Evolutionary conservation across 2,329 filamentous ascomycete species (phyloP), one percentile per base, ranked within the genome.

Genomic region (Pseudomassariella vexata): DNA sequence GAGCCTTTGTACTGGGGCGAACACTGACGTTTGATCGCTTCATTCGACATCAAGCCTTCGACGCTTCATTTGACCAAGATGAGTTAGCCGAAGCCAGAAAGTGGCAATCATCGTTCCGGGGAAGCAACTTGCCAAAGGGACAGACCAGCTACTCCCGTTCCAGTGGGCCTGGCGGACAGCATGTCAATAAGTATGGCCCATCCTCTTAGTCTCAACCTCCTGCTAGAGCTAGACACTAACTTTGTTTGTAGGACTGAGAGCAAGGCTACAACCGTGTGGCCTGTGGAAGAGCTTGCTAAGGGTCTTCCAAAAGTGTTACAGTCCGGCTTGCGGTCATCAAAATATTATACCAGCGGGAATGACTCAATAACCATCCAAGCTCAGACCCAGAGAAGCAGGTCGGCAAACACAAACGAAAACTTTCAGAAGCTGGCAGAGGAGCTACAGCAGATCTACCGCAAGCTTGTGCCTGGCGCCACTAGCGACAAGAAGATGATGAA

Each of bases 91-190:
- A 73, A 37, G 72, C 72, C 3, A 63, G 73, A 16, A 56, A 53
- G 38, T 78, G 74, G 74, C 61, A 60, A 28, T 45, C 59, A 28
- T 56, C 59, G 0, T 72, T 76, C 38, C 53, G 57, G 7, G 40
- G 56, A 19, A 53, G 49, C 23, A 56, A 47, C 15, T 47, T 79
- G 3, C 74, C 74, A 10, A 62, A 55, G 33, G 74, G 72, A 7
- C 65, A 53, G 26, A 77, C 70, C 5, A 66, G 57, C 9, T 78
- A 65, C 48, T 65, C 74, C 3, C 63, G 74, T n/a, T 77, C 74
- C 3, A 76, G 72, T 42, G 74, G 74, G 0, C 73, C 74, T 3
- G 74, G 74, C 9, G 74, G 74, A 2, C 74, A 79, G 43, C 72
- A 79, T 46, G 73, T 78, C 19, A 79, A 79, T 48, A 79, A 78